Base-by-base conservation (phyloP, 148 eudicot genomes). In the Persicaria maculosa region DNA sequence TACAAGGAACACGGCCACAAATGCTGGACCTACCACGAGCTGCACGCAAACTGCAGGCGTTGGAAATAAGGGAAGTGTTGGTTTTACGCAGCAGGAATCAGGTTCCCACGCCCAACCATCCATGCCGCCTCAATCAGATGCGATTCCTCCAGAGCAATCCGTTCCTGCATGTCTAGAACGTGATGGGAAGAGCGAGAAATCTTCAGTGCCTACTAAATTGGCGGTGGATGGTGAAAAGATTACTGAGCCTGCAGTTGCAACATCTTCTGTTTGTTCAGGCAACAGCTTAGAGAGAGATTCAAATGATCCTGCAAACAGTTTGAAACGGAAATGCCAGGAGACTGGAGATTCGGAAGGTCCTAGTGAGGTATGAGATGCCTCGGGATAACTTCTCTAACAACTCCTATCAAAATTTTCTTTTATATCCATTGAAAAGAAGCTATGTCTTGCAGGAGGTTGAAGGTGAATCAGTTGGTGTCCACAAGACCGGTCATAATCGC, bases 191-290 rank as follows among this genome's bases (percentile, higher is more conserved):
- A 75, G 74, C 64, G 78, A 78, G 22, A 77, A 78, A 71, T 68
- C 71, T 31, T 72, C 73, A 6, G 71, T 79, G 72, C 77, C 61
- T 22, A 53, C 61, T 36, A 87, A 80, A 76, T 83, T 74, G 53
- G 84, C 71, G 40, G 46, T 55, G 14, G 80, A 50, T 54, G 83
- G 80, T 71, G 88, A 89, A 75, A 84, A 73, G 76, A 77, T 25
- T 58, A 62, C 40, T 53, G 93, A 85, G 79, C 93, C 85, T 4
- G 81, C 77, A 57, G 91, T 86, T 81, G 85, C 89, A 55, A 55
- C 88, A 45, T 90, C 97, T 59, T 91, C 98, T 75, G 89, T 88
- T 12, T 89, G 99, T 77, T 96, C 99, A 14, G 91, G 91, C n/a
- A 92, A 85, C 76, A 88, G 96, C 77, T 87, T 83, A 4, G 99